Evolutionary conservation across 176 grass and related monocot genomes (phyloP).

Genomic region (Musa acuminata): DNA sequence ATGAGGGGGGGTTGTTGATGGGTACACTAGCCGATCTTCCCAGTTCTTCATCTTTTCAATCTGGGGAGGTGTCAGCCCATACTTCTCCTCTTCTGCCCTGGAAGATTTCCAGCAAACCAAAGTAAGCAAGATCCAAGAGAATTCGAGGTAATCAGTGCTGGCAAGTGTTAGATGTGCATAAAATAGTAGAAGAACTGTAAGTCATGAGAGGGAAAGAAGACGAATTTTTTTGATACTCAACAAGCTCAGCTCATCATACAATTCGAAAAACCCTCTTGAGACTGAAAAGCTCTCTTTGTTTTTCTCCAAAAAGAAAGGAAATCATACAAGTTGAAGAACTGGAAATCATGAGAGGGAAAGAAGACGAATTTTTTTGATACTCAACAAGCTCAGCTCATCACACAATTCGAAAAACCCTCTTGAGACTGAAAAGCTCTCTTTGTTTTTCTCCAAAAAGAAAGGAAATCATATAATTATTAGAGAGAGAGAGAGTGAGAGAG

Average conservation of each 20-base stretch:
- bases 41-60: constrained; percentile 27
- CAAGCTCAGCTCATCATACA: neutral
- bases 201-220: no score
- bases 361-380: no score
- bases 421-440: neutral
- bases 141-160: no score
- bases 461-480: no score
- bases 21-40: constrained; percentile 30
- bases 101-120: neutral
- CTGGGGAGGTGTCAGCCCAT: constrained; percentile 21
- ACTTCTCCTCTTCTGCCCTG: constrained; percentile 1
- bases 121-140: no score
- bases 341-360: no score
- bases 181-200: neutral
- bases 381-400: neutral
- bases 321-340: neutral
- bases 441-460: no score
- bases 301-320: no score
- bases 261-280: neutral
- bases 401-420: neutral
- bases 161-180: neutral
- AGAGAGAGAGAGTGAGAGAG: constrained; percentile 5
- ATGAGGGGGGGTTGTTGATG: constrained; percentile 26
- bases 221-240: no score
- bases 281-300: no score